phyloP scores from a whole-genome alignment of 129 eudicot species.

The Arctium minus region DNA sequence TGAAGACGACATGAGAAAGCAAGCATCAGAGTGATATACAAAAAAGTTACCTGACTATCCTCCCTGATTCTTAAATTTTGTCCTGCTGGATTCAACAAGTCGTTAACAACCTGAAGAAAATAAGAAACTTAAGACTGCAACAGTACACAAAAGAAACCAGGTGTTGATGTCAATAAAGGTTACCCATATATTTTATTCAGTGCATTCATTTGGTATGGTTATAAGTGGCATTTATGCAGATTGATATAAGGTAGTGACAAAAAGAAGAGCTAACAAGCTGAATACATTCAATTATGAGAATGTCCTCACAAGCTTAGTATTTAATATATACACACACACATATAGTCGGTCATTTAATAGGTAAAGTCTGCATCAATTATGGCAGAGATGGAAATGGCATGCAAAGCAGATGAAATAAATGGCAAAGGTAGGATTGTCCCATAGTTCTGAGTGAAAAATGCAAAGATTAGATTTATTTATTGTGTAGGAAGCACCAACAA shows the following conservation, averaged over 20 bases:
- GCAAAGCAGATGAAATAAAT: slow-evolving; percentile 10
- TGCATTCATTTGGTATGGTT: neutral
- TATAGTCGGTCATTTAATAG: slow-evolving; percentile 1
- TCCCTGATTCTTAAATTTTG: slow-evolving; percentile 90
- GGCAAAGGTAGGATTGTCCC: neutral
- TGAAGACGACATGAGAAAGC: neutral
- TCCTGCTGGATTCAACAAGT: slow-evolving; percentile 95
- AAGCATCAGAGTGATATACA: slow-evolving; percentile 2
- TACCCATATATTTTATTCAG: neutral
- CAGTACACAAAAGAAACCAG: slow-evolving; percentile 5
- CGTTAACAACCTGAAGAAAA: slow-evolving; percentile 86
- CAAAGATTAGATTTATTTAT: neutral
- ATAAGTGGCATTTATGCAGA: neutral
- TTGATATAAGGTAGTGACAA: neutral
- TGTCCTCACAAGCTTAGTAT: neutral
- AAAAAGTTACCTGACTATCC: slow-evolving; percentile 72
- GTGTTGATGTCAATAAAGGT: neutral
- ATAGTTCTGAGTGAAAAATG: neutral
- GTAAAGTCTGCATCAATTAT: neutral
- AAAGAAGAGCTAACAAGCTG: neutral
- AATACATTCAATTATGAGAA: slow-evolving; percentile 1
- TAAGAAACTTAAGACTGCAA: neutral
- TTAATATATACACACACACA: neutral
- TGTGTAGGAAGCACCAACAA: slow-evolving; percentile 4
- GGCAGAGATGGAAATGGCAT: slow-evolving; percentile 3